Base-by-base conservation (phyloP, 805 yeast genomes). In the Tetrapisispora nanseiensis region DNA sequence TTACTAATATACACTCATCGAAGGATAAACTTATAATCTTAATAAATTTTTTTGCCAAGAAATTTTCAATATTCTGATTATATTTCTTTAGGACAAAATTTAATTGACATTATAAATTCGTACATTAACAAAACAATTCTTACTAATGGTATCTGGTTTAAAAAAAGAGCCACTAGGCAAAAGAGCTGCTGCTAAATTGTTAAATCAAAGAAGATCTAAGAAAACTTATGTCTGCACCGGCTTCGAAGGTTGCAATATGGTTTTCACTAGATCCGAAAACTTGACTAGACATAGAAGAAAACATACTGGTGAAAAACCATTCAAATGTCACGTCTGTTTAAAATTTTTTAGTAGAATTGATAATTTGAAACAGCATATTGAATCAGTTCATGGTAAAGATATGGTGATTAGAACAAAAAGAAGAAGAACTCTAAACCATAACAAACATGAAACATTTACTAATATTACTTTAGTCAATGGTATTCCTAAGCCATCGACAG, bases 251-350 rank as follows among this genome's bases (percentile, higher is more conserved):
- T 87, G 97, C 63, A 69, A 67, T 44, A 89, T 87, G 95, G 75
- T 86, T 7, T 87, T 87, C 61, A 84, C 95, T 2, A 70, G 96
- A 39, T 80, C 90, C 11, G 96, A 89, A 59, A 96, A 89, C 62
- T 71, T 87, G 51, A 95, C 95, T 2, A 70, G 97, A 45, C 97
- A 87, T 65, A 82, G 86, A 43, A 68, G 95, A 45, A 87, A 87
- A 53, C 97, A 87, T 60, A 89, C 96, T 1, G 96, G 96, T 31
- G 97, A 87, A 61, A 69, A 95, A 43, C 97, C 97, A 3, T 87
- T 86, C 59, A 76, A 82, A 39, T 87, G 97, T 61, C 82, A 80
- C 34, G 83, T 81, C 60, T 84, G 95, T 59, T 69, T 78, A 31
- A 78, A 87, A 55, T 74, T 77, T 55, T 87, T 87, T 57, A 79